Percentiles rank a stretch among this genome's conserved stretches.
Conservation (phyloP, 495 filamentous ascomycete genomes). For the Neurospora tetrasperma region DNA sequence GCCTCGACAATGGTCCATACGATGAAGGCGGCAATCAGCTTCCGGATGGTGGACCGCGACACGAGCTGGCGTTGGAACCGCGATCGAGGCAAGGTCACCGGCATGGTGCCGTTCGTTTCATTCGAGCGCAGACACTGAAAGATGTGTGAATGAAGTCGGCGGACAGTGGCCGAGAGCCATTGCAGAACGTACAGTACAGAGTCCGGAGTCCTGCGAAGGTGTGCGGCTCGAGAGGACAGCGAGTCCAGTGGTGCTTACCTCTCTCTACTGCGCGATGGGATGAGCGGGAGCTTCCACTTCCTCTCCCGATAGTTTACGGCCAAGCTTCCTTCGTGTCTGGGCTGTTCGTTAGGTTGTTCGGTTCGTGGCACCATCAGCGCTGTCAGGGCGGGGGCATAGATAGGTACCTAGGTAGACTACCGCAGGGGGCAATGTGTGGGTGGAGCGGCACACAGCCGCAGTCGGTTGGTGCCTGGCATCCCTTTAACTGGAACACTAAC, state of each 20-base stretch:
- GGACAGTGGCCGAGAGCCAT: background rate
- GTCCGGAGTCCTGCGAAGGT: background rate
- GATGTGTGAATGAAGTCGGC: background rate
- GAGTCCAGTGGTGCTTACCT: background rate
- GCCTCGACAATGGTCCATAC: slow-evolving; percentile 22
- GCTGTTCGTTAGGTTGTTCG: no score
- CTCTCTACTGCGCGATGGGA: no score
- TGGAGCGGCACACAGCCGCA: background rate
- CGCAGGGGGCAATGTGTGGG: background rate
- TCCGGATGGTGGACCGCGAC: slow-evolving; percentile 17
- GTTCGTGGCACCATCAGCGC: background rate
- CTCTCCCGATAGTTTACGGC: no score
- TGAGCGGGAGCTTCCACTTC: no score
- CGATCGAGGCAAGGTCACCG: slow-evolving; percentile 6
- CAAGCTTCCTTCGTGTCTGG: background rate
- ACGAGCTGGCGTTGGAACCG: slow-evolving; percentile 15
- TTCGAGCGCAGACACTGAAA: background rate
- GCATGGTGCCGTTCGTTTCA: slow-evolving; percentile 13
- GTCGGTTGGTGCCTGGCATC: background rate
- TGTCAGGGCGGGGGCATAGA: background rate
- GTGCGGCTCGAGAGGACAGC: background rate
- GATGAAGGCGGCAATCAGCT: slow-evolving; percentile 14
- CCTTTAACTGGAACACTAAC: background rate
- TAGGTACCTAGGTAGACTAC: no score
- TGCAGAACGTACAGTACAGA: background rate